A percentile compares a stretch with the other conserved stretches of the same genome.
phyloP scores from a whole-genome alignment of 805 yeast genomes.

The Pichia sporocuriosa region DNA sequence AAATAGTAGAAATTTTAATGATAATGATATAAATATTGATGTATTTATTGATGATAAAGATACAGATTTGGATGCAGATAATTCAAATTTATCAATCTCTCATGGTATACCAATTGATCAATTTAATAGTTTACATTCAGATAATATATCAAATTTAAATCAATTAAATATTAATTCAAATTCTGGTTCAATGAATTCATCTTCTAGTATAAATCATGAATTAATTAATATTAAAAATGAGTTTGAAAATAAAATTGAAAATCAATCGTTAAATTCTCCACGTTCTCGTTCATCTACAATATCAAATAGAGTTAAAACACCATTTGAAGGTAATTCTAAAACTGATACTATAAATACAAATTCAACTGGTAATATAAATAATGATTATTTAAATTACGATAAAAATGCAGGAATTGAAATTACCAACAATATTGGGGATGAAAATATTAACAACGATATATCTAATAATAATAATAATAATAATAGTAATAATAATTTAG shows the following conservation, averaged over 20 bases:
- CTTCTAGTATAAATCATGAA: too few relatives aligned
- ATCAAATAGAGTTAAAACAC: conserved; percentile 11
- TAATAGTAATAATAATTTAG: neutral
- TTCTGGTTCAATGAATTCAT: neutral
- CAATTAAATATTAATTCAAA: neutral
- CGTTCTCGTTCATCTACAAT: conserved; percentile 8
- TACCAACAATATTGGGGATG: neutral
- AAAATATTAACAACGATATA: neutral
- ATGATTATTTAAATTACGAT: neutral
- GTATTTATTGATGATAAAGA: too few relatives aligned
- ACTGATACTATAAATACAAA: neutral
- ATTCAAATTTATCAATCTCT: neutral
- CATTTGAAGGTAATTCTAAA: conserved; percentile 2
- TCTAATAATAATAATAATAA: neutral
- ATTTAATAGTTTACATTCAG: conserved; percentile 3
- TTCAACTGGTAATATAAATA: too few relatives aligned
- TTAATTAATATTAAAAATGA: too few relatives aligned
- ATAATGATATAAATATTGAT: too few relatives aligned
- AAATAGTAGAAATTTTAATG: conserved; percentile 2
- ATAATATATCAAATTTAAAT: neutral
- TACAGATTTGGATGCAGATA: neutral
- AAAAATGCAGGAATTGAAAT: too few relatives aligned
- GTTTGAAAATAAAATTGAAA: too few relatives aligned
- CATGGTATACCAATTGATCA: conserved; percentile 10
- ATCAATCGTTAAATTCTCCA: too few relatives aligned